phyloP scores from a whole-genome alignment of 169 alveolate genomes.

The Neospora caninum region DNA sequence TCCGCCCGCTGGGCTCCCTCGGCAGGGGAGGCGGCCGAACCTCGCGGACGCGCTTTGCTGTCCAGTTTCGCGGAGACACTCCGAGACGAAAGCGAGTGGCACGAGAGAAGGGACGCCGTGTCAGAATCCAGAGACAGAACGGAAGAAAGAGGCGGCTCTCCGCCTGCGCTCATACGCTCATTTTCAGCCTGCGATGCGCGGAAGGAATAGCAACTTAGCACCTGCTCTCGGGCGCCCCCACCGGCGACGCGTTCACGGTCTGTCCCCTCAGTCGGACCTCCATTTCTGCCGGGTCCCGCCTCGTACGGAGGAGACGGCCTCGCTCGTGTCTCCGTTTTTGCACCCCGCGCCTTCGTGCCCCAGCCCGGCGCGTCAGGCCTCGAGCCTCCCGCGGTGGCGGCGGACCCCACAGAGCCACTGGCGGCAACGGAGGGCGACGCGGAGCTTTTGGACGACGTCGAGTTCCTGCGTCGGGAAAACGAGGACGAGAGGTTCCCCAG shows the following conservation, averaged over 20 bases:
- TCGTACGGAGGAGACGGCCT: too few relatives aligned
- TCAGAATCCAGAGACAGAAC: conserved; percentile 5
- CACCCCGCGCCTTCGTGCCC: background rate
- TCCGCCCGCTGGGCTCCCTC: background rate
- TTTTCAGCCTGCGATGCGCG: background rate
- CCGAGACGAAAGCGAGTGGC: conserved; percentile 21
- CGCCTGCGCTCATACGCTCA: background rate
- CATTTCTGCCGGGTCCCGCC: background rate
- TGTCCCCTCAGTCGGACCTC: background rate
- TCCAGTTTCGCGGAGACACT: background rate
- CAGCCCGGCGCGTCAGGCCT: background rate
- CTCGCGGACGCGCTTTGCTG: background rate
- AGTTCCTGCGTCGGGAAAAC: background rate
- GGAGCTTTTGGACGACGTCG: background rate
- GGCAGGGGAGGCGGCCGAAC: background rate
- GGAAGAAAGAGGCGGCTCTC: conserved; percentile 4
- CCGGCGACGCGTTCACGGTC: background rate
- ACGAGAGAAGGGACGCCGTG: background rate
- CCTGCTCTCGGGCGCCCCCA: background rate
- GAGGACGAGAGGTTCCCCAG: background rate
- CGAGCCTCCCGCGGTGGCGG: background rate
- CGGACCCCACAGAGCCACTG: background rate
- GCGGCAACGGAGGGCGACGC: background rate
- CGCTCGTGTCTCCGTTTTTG: too few relatives aligned
- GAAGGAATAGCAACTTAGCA: background rate